Evolutionary conservation across 495 filamentous ascomycete genomes (phyloP), one percentile per base, ranked within the genome.

Genomic region (Penicilliopsis zonata): DNA sequence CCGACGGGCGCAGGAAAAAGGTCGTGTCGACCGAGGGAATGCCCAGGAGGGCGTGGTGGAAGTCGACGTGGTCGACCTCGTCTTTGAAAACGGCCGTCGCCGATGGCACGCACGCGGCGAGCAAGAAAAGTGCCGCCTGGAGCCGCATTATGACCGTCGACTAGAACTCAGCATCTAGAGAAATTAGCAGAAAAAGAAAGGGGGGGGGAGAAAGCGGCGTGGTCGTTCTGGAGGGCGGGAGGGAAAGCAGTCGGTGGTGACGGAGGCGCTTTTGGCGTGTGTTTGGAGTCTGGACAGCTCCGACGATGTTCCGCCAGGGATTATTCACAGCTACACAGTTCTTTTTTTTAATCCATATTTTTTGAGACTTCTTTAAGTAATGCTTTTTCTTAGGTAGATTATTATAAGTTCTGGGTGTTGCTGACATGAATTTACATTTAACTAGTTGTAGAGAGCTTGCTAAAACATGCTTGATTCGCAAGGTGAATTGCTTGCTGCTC

Each of bases 11-110:
- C 59, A 94, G 86, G 71, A 96, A 95, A 69, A 99, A 94, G 31
- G 86, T 94, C 22, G 84, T 82, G 26, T 80, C 70, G 52, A 70
- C 59, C 43, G 80, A 76, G 36, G 92, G 86, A 12, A 79, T 52
- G 41, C 90, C 90, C 44, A 96, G 62, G 23, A 96, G 76, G 32
- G 81, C 74, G 60, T 88, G 76, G 59, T 96, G 92, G 67, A 82
- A 96, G 61, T 99, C 90, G 52, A 86, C 71, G 48, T 83, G 73
- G 61, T 78, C 83, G 47, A 93, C 86, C 50, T 96, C 90, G 47
- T 99, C 90, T 31, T 70, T 63, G 62, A 80, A 94, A 40, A 96
- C 78, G 44, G 85, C 87, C 36, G 42, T 36, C 38, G 48, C 46
- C 24, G 56, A 53, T 29, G 58, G 52, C 39, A 55, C 38, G 47